Evolutionary conservation across 257 asterid species (phyloP).

Genomic region (Scutellaria barbata): DNA sequence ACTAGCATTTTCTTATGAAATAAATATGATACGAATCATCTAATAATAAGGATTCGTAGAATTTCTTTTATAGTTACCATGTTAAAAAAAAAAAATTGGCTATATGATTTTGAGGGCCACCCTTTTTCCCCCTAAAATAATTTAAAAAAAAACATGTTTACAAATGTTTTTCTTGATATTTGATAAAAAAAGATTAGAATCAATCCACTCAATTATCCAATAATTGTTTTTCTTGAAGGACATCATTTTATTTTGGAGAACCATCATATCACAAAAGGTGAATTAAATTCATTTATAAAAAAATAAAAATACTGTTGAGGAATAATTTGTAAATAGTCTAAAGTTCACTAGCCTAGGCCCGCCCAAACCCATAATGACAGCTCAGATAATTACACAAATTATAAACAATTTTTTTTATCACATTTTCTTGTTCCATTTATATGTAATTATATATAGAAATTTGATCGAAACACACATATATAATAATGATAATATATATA

Average conservation of each 20-base stretch:
- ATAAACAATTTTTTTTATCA: no score
- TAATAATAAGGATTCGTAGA: no score
- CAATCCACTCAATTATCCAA: background rate
- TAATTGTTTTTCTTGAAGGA: constrained; percentile 5
- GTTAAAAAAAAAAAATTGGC: no score
- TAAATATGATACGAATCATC: no score
- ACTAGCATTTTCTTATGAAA: no score
- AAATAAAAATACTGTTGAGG: background rate
- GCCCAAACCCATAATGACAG: constrained; percentile 31
- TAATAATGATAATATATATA: no score
- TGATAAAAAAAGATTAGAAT: background rate
- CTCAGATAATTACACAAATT: background rate
- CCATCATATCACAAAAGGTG: background rate
- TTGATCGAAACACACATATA: no score
- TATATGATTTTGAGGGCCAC: no score
- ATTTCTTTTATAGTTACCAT: no score
- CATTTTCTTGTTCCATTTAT: no score
- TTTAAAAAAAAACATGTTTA: background rate
- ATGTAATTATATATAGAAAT: no score
- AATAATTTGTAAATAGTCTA: background rate
- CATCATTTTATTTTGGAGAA: background rate
- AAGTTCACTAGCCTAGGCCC: constrained; percentile 7
- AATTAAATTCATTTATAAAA: background rate
- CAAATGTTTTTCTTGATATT: background rate
- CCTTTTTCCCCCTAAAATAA: no score